Evolutionary conservation across 1,284 basidiomycete genomes (phyloP).

Genomic region (Pseudozyma sp.): DNA sequence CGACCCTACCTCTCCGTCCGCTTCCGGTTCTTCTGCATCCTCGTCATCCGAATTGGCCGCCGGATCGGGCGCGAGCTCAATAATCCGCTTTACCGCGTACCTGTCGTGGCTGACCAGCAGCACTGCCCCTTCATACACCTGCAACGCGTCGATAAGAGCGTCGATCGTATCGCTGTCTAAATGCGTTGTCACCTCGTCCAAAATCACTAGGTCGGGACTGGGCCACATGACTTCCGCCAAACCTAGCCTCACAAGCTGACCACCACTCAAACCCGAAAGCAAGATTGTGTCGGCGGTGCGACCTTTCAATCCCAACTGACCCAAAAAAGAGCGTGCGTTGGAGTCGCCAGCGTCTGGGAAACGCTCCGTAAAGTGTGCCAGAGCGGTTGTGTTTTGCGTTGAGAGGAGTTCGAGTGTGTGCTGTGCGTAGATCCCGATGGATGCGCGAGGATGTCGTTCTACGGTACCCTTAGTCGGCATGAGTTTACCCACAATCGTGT

Average conservation of each 20-base stretch:
- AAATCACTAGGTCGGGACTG: slow-evolving; percentile 52
- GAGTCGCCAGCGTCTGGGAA: slow-evolving; percentile 40
- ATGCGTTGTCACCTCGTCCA: slow-evolving; percentile 72
- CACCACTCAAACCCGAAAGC: slow-evolving; percentile 70
- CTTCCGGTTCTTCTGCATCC: slow-evolving; percentile 56
- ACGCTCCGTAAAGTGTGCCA: slow-evolving; percentile 70
- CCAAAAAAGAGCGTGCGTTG: slow-evolving; percentile 65
- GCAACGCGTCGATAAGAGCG: slow-evolving; percentile 75
- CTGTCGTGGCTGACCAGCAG: slow-evolving; percentile 80
- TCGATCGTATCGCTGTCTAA: slow-evolving; percentile 77
- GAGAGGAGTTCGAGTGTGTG: slow-evolving; percentile 69
- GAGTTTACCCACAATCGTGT: slow-evolving; percentile 74
- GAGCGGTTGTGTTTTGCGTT: slow-evolving; percentile 62
- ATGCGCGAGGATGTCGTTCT: slow-evolving; percentile 74
- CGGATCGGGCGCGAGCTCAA: slow-evolving; percentile 35
- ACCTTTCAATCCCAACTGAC: slow-evolving; percentile 70
- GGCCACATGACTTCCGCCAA: slow-evolving; percentile 56
- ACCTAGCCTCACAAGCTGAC: slow-evolving; percentile 72
- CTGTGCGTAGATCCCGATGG: slow-evolving; percentile 73
- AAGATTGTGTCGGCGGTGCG: slow-evolving; percentile 53
- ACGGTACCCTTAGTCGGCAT: slow-evolving; percentile 74
- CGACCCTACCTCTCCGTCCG: slow-evolving; percentile 46
- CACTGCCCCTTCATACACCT: slow-evolving; percentile 74
- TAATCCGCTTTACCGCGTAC: slow-evolving; percentile 62
- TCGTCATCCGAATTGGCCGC: slow-evolving; percentile 44